Evolutionary conservation across 345 rosid species (phyloP), one percentile per base, ranked within the genome.

Genomic region (Citrus unshiu): DNA sequence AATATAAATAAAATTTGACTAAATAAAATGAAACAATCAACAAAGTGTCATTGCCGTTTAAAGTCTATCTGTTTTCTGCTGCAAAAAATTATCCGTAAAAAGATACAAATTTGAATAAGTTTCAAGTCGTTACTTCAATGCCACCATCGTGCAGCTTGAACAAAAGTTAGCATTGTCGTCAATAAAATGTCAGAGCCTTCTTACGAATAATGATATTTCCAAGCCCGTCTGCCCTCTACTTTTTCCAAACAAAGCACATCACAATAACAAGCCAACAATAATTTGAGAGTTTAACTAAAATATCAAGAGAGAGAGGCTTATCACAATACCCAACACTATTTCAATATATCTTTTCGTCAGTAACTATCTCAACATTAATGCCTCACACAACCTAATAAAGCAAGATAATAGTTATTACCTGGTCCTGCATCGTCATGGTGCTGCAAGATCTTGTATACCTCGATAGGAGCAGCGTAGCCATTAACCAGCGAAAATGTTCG

Each of bases 401-500:
- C 56, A 49, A 75, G 30, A 58, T 64, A 13, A 34, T 7, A 63
- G 14, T 67, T 78, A 71, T 75, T 87, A 94, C 98, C 94, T 79
- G 83, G 75, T 70, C 88, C 97, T 9, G 80, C 93, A 82, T 93
- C 97, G 76, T 94, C 95, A 82, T 96, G 88, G 88, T 96, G 99
- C 82, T 92, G 95, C 84, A 96, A 84, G 70, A 91, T 87, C 86
- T 93, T 96, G 90, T 94, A 96, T 78, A 87, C 81, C 87, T 91
- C 94, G 70, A 91, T 59, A 18, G 98, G 97, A 56, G 98, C 99
- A 46, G 88, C 83, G 82, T 93, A 96, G 70, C 98, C 98, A 81
- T 93, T 94, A 46, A 93, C 88, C 84, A 96, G 76, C 4, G 98
- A 89, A 81, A 94, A 96, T 62, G 98, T 94, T 30, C 98, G 97